Evolutionary conservation across 2,329 filamentous ascomycete species (phyloP).

Genomic region (Calonectria multiphialidica): DNA sequence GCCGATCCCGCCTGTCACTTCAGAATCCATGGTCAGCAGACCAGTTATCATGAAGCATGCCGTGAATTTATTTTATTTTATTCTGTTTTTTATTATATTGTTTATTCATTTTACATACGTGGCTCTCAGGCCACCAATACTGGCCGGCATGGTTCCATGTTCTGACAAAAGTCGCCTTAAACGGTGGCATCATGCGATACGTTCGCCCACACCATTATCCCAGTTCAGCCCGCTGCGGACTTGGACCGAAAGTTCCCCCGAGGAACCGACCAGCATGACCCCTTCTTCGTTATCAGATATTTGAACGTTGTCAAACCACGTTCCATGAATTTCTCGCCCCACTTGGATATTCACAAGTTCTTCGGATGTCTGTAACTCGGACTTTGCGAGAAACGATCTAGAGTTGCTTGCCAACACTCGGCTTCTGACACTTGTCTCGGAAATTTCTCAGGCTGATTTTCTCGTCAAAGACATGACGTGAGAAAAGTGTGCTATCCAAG

Average conservation of each 20-base stretch:
- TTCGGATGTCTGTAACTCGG: too few species aligned
- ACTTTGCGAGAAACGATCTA: too few species aligned
- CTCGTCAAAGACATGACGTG: too few species aligned
- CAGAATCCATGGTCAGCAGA: background rate
- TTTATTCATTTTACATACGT: background rate
- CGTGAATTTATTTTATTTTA: background rate
- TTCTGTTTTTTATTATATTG: background rate
- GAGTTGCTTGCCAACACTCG: too few species aligned
- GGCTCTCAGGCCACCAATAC: background rate
- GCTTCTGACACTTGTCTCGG: too few species aligned
- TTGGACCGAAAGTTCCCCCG: background rate
- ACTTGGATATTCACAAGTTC: too few species aligned
- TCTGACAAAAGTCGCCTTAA: background rate
- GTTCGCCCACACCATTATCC: background rate
- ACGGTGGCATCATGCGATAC: background rate
- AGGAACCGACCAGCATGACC: background rate
- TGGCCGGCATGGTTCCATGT: background rate
- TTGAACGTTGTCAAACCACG: background rate
- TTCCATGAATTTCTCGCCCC: background rate
- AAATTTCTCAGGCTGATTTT: too few species aligned
- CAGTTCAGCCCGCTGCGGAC: background rate
- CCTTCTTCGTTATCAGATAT: background rate
- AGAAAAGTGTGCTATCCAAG: too few species aligned
- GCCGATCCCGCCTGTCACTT: background rate
- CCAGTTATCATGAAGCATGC: background rate